phyloP scores from a whole-genome alignment of 441 rosid genomes.

The Capsella rubella region DNA sequence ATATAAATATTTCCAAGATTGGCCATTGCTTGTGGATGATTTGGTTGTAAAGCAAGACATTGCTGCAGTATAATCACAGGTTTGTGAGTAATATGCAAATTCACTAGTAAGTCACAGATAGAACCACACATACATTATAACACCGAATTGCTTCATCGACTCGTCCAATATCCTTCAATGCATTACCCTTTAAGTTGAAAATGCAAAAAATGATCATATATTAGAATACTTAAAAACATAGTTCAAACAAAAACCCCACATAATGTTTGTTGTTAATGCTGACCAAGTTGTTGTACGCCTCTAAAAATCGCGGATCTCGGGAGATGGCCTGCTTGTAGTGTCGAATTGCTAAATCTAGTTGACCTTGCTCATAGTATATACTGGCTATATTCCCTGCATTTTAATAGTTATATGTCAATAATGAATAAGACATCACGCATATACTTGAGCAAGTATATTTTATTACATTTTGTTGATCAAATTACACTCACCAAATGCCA shows the following conservation, averaged over 20 bases:
- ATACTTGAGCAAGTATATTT: conserved; percentile 31
- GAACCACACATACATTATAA: conserved; percentile 68
- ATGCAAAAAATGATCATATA: conserved; percentile 16
- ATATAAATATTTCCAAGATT: conserved; percentile 97
- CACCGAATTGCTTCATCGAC: conserved; percentile 96
- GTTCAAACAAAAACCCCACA: conserved; percentile 27
- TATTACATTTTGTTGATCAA: conserved; percentile 1
- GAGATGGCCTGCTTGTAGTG: conserved; percentile 92
- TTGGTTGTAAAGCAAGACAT: conserved; percentile 93
- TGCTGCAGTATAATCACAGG: conserved; percentile 62
- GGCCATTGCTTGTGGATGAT: conserved; percentile 97
- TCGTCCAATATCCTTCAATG: conserved; percentile 89
- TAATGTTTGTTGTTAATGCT: conserved; percentile 36
- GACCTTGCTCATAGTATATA: conserved; percentile 89
- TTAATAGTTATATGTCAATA: conserved; percentile 17
- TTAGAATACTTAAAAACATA: conserved; percentile 1
- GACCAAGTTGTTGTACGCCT: conserved; percentile 98
- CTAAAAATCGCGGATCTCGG: conserved; percentile 86
- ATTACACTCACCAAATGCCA: conserved; percentile 80
- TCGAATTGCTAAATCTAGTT: conserved; percentile 83
- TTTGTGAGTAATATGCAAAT: conserved; percentile 27
- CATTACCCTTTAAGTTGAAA: conserved; percentile 79
- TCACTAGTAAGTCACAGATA: background rate
- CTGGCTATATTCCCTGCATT: conserved; percentile 89
- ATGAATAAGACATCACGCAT: conserved; percentile 10